Evolutionary conservation across 345 rosid genomes (phyloP).

Genomic region (Brassica rapa): DNA sequence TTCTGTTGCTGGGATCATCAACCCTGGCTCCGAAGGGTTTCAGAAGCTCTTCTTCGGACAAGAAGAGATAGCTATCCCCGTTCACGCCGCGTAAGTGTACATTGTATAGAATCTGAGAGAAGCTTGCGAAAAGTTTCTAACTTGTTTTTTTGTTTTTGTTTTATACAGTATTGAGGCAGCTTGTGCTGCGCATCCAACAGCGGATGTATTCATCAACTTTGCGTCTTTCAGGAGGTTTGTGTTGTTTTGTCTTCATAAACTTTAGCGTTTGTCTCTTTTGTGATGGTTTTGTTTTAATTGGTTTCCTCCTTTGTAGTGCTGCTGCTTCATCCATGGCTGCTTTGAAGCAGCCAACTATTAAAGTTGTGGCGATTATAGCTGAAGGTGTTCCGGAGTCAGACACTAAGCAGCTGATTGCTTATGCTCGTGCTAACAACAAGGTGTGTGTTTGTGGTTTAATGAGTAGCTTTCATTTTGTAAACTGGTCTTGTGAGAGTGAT

Average conservation of each 20-base stretch:
- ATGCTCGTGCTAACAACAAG: slow-evolving; percentile 88
- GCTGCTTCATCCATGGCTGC: slow-evolving; percentile 99
- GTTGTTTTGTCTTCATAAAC: neutral
- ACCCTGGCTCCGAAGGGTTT: slow-evolving; percentile 96
- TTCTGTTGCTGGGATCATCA: slow-evolving; percentile 95
- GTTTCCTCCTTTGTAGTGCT: slow-evolving; percentile 20
- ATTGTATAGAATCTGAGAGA: neutral
- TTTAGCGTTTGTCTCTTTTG: slow-evolving; percentile 2
- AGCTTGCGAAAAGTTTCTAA: neutral
- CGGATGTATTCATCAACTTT: slow-evolving; percentile 95
- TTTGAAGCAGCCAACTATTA: slow-evolving; percentile 81
- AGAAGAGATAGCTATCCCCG: slow-evolving; percentile 98
- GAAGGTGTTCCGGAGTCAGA: slow-evolving; percentile 93
- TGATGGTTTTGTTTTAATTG: neutral
- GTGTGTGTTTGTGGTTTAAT: slow-evolving; percentile 27
- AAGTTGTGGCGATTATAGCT: slow-evolving; percentile 91
- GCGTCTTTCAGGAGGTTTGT: slow-evolving; percentile 92
- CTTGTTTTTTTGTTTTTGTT: slow-evolving; percentile 26
- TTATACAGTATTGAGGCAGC: slow-evolving; percentile 87
- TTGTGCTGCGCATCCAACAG: slow-evolving; percentile 88
- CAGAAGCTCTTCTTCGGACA: slow-evolving; percentile 97
- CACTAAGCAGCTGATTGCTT: slow-evolving; percentile 77
- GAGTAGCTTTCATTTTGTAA: neutral
- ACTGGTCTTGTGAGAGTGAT: slow-evolving; percentile 9
- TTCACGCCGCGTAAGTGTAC: slow-evolving; percentile 72